Base-by-base conservation (phyloP, 805 yeast species). In the Teunomyces pallodes region DNA sequence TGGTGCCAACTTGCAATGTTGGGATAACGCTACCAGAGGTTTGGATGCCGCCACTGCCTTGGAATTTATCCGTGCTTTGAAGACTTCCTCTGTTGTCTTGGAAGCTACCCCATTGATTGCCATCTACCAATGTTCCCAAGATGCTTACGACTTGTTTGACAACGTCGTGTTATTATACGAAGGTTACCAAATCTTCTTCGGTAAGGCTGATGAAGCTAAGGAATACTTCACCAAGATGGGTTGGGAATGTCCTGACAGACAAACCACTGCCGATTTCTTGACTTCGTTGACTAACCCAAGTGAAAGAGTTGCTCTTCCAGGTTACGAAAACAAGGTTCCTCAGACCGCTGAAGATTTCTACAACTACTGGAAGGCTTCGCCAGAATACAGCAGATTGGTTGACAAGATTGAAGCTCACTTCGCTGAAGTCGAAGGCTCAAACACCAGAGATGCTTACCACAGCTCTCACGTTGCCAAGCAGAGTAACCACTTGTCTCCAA, bases 11-110 rank as follows among this genome's bases (percentile, higher is more conserved):
- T 72, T 84, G 41, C 82, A 77, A 52, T 80, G 86, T 64, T 84
- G 87, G 81, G 90, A 87, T 70, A 87, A 87, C 59, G 84, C 91
- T 3, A 87, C 95, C 3, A 80, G 92, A 70, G 95, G 95, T 55
- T 73, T 87, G 48, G 95, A 87, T 66, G 78, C 92, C 3, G 85
- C 92, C 4, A 87, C 92, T 36, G 94, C 95, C 4, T 71, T 84
- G 50, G 90, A 86, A 60, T 87, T 81, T 57, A 74, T 85, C 27
- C 73, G 80, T 50, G 83, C 88, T 20, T 71, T 87, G 48, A 81
- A 86, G 56, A 75, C 81, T 2, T 68, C 79, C 12, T 83, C 89
- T 4, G 66, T 72, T 31, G 63, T 82, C 61, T 65, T 78, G 52
- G 74, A 79, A 41, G 69, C 78, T 9, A 74, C 86, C n/a, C 81